Evolutionary conservation across 768 basidiomycete genomes (phyloP).

Genomic region (Naganishia antarctica): DNA sequence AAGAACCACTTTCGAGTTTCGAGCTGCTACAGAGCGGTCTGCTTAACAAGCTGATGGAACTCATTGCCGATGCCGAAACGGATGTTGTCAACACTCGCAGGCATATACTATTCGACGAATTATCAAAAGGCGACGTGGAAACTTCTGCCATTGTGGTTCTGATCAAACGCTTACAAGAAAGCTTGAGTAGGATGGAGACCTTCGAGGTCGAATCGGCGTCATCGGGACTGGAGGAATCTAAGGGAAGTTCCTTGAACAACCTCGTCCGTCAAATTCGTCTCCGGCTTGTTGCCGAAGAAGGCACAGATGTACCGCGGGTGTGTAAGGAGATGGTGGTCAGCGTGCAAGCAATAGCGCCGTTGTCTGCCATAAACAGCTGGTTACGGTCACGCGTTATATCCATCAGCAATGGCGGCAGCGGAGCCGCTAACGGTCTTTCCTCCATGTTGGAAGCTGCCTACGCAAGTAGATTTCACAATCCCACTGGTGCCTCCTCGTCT

Average conservation of each 20-base stretch:
- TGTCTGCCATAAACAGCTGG: slow-evolving; percentile 95
- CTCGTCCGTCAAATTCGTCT: slow-evolving; percentile 89
- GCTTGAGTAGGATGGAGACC: slow-evolving; percentile 86
- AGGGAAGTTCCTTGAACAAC: slow-evolving; percentile 81
- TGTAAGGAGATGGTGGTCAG: slow-evolving; percentile 80
- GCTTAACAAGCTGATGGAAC: slow-evolving; percentile 76
- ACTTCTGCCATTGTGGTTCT: slow-evolving; percentile 66
- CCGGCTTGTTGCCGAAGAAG: slow-evolving; percentile 81
- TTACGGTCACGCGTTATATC: slow-evolving; percentile 54
- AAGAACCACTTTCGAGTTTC: slow-evolving; percentile 78
- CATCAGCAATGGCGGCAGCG: slow-evolving; percentile 51
- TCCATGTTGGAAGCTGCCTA: slow-evolving; percentile 82
- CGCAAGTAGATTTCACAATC: slow-evolving; percentile 58
- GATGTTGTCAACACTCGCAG: slow-evolving; percentile 56
- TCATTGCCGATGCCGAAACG: slow-evolving; percentile 61
- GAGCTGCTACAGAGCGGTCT: slow-evolving; percentile 91
- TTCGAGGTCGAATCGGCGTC: slow-evolving; percentile 91
- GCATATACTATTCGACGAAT: slow-evolving; percentile 72
- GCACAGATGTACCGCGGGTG: slow-evolving; percentile 79
- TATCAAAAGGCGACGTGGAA: slow-evolving; percentile 53
- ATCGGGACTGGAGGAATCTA: slow-evolving; percentile 60
- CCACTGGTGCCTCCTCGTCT: slow-evolving; percentile 31
- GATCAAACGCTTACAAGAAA: slow-evolving; percentile 94
- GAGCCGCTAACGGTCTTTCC: slow-evolving; percentile 57
- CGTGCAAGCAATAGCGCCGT: slow-evolving; percentile 95